Base-by-base conservation (phyloP, 2,329 filamentous ascomycete genomes). In the Monosporascus sp. region DNA sequence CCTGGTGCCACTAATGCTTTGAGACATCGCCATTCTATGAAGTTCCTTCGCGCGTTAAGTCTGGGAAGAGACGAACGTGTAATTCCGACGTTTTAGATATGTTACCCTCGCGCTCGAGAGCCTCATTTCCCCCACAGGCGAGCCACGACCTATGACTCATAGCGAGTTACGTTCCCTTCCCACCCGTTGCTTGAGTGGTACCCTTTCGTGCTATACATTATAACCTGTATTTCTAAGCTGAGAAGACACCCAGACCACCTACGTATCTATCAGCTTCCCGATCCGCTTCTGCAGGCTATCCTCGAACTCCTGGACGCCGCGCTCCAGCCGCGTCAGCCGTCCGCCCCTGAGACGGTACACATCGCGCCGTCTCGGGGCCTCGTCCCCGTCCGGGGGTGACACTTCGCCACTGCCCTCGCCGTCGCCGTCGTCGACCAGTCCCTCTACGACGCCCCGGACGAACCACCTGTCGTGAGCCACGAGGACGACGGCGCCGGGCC, bases 381-480 rank as follows among this genome's bases (percentile, higher is more conserved):
- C 68, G 0, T 71, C 74, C 17, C 76, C 72, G 17, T 74, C 31
- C 31, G 9, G 31, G 31, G 31, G 14, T 11, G 11, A 78, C 2
- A 74, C 74, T 1, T 73, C 74, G 15, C 74, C 70, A n/a, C 61
- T 68, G 2, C 67, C 70, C n/a, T 70, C 78, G 48, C 66, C 70
- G 2, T 60, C 68, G 1, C 71, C 73, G 15, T 72, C 69, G 44
- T 72, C 68, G n/a, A 60, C 62, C 47, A 79, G 69, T 1, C 86
- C 86, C 65, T 90, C 86, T 1, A 94, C 77, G 0, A 88, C 88
- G 2, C 84, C 84, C 46, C 86, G 79, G 72, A 94, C 80, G 62
- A 95, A 87, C 78, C 88, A 95, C 35, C 91, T 78, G 67, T 95
- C 90, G 72, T 95, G 91, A 37, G 85, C 91, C 5, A 94, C 86